phyloP scores from a whole-genome alignment of 371 early-diverging fungal species.

The Thermomucor indicae-seudaticae region DNA sequence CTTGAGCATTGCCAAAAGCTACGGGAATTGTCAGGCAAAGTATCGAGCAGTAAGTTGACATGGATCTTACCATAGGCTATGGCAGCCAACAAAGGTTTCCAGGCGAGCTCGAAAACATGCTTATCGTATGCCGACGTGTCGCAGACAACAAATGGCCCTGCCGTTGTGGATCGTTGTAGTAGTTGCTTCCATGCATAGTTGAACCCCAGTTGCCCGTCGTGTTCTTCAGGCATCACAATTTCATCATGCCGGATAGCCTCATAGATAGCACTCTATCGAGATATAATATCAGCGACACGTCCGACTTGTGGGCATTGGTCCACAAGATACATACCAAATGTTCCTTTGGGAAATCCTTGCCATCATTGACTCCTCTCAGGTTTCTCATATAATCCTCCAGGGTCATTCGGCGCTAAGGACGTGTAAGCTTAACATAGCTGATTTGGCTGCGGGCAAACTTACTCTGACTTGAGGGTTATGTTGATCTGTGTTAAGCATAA shows the following conservation, averaged over 20 bases:
- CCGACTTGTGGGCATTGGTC: background rate
- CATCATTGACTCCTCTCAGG: slow-evolving; percentile 74
- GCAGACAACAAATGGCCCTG: slow-evolving; percentile 47
- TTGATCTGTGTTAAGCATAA: slow-evolving; percentile 94
- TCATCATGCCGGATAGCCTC: slow-evolving; percentile 75
- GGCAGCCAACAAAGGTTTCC: slow-evolving; percentile 62
- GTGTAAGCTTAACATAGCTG: background rate
- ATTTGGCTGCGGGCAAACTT: slow-evolving; percentile 1
- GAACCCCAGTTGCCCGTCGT: slow-evolving; percentile 91
- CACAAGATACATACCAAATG: slow-evolving; percentile 50
- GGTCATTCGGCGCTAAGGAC: slow-evolving; percentile 68
- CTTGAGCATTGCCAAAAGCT: slow-evolving; percentile 82
- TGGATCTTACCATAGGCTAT: slow-evolving; percentile 66
- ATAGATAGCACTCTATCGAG: slow-evolving; percentile 54
- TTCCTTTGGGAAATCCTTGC: slow-evolving; percentile 64
- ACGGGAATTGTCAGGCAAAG: background rate
- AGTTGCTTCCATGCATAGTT: slow-evolving; percentile 93
- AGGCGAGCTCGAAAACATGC: slow-evolving; percentile 60
- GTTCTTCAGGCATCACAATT: slow-evolving; percentile 88
- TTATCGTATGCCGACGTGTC: slow-evolving; percentile 57
- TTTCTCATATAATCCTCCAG: slow-evolving; percentile 84
- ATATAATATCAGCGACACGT: background rate
- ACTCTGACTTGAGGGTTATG: slow-evolving; percentile 83
- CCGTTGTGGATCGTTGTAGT: slow-evolving; percentile 48
- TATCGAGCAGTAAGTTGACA: too few species aligned